Conservation (phyloP, 192 early-diverging fungal genomes). For the Mortierella hygrophila region DNA sequence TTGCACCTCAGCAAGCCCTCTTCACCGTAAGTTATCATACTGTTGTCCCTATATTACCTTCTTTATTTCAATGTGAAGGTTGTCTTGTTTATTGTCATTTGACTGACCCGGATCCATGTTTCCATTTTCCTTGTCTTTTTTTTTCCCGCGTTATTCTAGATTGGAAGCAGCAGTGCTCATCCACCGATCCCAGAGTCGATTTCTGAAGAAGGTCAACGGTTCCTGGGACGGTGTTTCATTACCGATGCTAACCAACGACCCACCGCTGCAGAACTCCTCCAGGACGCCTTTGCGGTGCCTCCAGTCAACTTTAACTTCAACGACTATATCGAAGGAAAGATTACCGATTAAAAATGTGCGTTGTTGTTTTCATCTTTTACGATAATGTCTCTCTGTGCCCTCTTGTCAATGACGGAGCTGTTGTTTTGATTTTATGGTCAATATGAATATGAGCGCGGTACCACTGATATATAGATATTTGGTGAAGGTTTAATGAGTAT, state of each 20-base stretch:
- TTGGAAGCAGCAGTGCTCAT: conserved; percentile 79
- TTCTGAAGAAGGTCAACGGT: conserved; percentile 75
- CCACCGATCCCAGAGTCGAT: conserved; percentile 86
- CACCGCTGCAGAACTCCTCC: conserved; percentile 79
- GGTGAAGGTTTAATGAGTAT: too few species aligned
- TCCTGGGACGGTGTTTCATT: conserved; percentile 82
- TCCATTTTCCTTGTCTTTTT: not conserved
- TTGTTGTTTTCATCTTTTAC: not conserved
- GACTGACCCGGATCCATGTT: conserved; percentile 19
- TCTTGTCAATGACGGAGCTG: too few species aligned
- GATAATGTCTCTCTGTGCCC: not conserved
- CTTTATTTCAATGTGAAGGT: not conserved
- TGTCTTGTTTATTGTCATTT: conserved; percentile 38
- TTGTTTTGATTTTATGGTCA: too few species aligned
- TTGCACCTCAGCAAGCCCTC: conserved; percentile 65
- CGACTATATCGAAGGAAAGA: conserved; percentile 53
- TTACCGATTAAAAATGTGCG: conserved; percentile 25
- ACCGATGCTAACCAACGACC: conserved; percentile 84
- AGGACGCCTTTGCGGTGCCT: conserved; percentile 78
- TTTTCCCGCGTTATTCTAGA: conserved; percentile 48
- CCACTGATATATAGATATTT: too few species aligned
- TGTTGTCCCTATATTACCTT: not conserved
- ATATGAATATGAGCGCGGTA: too few species aligned
- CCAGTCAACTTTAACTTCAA: conserved; percentile 65
- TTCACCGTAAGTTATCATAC: conserved; percentile 61